Base-by-base conservation (phyloP, 2,329 filamentous ascomycete genomes). In the Nigrospora oryzae region DNA sequence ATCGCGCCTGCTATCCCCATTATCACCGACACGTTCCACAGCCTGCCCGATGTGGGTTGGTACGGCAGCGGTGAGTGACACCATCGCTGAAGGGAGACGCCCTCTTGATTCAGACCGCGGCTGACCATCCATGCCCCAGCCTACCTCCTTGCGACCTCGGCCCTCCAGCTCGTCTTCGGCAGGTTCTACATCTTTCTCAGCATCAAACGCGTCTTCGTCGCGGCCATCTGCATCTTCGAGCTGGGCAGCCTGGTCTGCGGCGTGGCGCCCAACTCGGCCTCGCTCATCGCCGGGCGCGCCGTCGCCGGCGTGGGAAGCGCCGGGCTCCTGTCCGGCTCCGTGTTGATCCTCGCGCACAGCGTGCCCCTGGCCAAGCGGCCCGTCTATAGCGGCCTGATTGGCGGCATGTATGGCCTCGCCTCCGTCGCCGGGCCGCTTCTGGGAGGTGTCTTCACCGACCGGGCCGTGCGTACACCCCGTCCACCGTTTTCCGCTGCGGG, bases 11-110 rank as follows among this genome's bases (percentile, higher is more conserved):
- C 65, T 15, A 67, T 68, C 40, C 66, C 66, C 6, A 64, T 63
- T 19, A 68, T 68, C 43, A 66, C 64, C 1, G 55, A 59, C 45
- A 51, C 57, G 10, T 66, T 69, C 51, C 59, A 69, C 45, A 63
- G 66, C 36, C 57, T 73, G 0, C 51, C 57, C 5, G 70, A 74
- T 46, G 63, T 74, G 10, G 70, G 67, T 36, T 74, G 71, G 70
- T 73, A 74, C 44, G 68, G 67, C 14, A 65, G 63, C 47, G 52
- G 58, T 50, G 50, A 52, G 53, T 44, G 45, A 12, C 3, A 31
- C 13, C 23, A 11, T 23, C 28, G 16, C 10, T 15, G 15, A 36
- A 13, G 14, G 11, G 17, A 36, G 14, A n/a, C 5, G 35, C 13
- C 4, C 11, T 13, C 34, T 14, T 8, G 15, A 36, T 16, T 4